Percentiles rank a stretch among this genome's conserved stretches.
These are phyloP conservation scores for Suhomyces terraborum DNA, from an alignment of 1,139 yeast species.

Conservation along the genomic window DNA sequence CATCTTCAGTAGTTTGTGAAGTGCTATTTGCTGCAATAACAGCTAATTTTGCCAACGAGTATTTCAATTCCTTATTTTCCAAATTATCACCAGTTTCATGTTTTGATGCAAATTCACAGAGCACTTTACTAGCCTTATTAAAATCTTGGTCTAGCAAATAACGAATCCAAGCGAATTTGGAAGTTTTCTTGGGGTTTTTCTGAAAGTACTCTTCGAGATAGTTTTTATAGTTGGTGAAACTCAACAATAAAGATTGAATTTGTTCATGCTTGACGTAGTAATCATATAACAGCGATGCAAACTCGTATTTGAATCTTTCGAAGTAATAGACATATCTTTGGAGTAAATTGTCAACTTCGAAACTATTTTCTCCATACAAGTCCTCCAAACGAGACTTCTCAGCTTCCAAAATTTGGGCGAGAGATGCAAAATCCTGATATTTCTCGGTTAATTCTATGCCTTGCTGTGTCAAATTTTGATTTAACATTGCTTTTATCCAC, in stretches of 20 bases:
- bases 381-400: slow-evolving; percentile 43
- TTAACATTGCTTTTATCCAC: slow-evolving; percentile 60
- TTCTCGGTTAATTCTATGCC: slow-evolving; percentile 69
- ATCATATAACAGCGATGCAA: slow-evolving; percentile 67
- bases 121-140: slow-evolving; percentile 48
- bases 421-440: slow-evolving; percentile 63
- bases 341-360: slow-evolving; percentile 20
- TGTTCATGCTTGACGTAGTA: slow-evolving; percentile 58
- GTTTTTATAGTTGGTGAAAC: slow-evolving; percentile 55
- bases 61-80: slow-evolving; percentile 55
- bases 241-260: slow-evolving; percentile 54
- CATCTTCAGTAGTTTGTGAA: slow-evolving; percentile 14
- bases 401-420: slow-evolving; percentile 63
- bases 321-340: slow-evolving; percentile 55
- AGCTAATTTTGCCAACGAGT: slow-evolving; percentile 70
- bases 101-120: slow-evolving; percentile 41
- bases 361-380: slow-evolving; percentile 24
- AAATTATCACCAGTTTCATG: slow-evolving; percentile 41
- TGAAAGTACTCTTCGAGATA: slow-evolving; percentile 56
- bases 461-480: slow-evolving; percentile 47
- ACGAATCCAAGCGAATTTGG: slow-evolving; percentile 73
- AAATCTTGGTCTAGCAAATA: slow-evolving; percentile 57
- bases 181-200: slow-evolving; percentile 48
- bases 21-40: slow-evolving; percentile 32
- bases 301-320: slow-evolving; percentile 62